A percentile compares a stretch with the other conserved stretches of the same genome.
Evolutionary conservation across 371 early-diverging fungal species (phyloP).

Genomic region (Rhizopus arrhizus): DNA sequence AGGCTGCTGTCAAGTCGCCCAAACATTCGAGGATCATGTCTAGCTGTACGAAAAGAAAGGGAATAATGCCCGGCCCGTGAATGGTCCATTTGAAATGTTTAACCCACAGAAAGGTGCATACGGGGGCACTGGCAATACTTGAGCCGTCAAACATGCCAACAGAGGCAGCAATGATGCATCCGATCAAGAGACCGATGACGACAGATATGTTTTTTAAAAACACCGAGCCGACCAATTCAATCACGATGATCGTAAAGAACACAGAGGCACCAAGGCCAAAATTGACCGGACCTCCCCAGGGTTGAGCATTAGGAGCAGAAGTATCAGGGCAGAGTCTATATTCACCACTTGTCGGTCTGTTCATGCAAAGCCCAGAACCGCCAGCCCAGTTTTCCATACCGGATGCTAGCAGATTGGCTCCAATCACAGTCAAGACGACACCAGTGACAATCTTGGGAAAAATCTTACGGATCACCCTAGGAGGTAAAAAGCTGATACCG

Average conservation of each 20-base stretch:
- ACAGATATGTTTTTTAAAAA: slow-evolving; percentile 62
- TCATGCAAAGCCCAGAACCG: slow-evolving; percentile 47
- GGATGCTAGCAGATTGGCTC: slow-evolving; percentile 47
- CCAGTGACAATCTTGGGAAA: slow-evolving; percentile 63
- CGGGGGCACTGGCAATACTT: slow-evolving; percentile 52
- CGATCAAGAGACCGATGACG: slow-evolving; percentile 58
- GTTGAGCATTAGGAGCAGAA: slow-evolving; percentile 51
- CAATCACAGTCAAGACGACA: slow-evolving; percentile 55
- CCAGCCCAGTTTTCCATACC: slow-evolving; percentile 59
- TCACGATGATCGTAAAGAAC: slow-evolving; percentile 54
- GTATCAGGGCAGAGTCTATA: slow-evolving; percentile 30
- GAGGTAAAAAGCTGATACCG: slow-evolving; percentile 52
- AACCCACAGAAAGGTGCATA: slow-evolving; percentile 61
- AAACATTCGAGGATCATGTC: slow-evolving; percentile 57
- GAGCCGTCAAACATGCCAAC: slow-evolving; percentile 56
- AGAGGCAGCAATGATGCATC: slow-evolving; percentile 57
- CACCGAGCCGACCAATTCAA: slow-evolving; percentile 62
- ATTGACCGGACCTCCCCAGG: slow-evolving; percentile 45
- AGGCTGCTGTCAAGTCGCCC: slow-evolving; percentile 65
- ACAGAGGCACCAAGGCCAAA: slow-evolving; percentile 54
- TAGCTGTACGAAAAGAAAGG: slow-evolving; percentile 55
- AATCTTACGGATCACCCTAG: slow-evolving; percentile 42
- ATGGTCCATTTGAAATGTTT: slow-evolving; percentile 54
- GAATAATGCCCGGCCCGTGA: slow-evolving; percentile 62
- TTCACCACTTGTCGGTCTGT: slow-evolving; percentile 28